Conservation (phyloP, 208 protist genomes). For the Trypanosoma grayi region DNA sequence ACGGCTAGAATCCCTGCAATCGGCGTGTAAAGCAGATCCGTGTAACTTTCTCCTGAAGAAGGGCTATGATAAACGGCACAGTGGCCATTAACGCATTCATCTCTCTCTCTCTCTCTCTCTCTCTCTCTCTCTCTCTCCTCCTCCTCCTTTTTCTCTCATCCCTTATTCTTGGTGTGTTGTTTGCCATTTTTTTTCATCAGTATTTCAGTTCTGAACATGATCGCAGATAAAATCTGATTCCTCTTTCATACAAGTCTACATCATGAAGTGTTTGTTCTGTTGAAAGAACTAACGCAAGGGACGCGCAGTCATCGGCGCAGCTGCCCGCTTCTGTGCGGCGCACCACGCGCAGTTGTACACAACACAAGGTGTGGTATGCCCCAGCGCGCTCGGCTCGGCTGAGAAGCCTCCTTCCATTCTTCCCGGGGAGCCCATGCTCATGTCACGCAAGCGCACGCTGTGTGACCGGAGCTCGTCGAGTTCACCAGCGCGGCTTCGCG, state of each 20-base stretch:
- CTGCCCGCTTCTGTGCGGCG: slow-evolving; percentile 29
- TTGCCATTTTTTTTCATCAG: background rate
- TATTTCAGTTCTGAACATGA: slow-evolving; percentile 2
- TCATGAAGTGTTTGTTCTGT: background rate
- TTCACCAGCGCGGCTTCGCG: slow-evolving; percentile 1
- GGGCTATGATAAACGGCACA: too few species aligned
- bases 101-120: background rate
- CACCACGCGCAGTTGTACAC: slow-evolving; percentile 77
- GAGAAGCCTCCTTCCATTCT: slow-evolving; percentile 7
- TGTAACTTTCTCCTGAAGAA: too few species aligned
- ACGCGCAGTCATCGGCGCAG: background rate
- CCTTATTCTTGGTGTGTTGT: background rate
- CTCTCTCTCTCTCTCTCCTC: background rate
- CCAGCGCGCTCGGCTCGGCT: slow-evolving; percentile 17
- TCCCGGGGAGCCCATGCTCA: background rate
- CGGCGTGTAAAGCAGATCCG: too few species aligned
- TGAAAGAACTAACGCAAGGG: background rate
- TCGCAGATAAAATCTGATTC: background rate
- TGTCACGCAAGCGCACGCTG: slow-evolving; percentile 2
- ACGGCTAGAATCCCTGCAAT: background rate
- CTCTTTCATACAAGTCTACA: background rate
- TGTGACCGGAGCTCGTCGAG: slow-evolving; percentile 16
- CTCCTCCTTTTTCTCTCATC: background rate
- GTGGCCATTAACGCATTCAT: background rate
- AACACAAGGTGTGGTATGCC: slow-evolving; percentile 60